Evolutionary conservation across 371 early-diverging fungal genomes (phyloP), one percentile per base, ranked within the genome.

Genomic region (Lichtheimia ornata): DNA sequence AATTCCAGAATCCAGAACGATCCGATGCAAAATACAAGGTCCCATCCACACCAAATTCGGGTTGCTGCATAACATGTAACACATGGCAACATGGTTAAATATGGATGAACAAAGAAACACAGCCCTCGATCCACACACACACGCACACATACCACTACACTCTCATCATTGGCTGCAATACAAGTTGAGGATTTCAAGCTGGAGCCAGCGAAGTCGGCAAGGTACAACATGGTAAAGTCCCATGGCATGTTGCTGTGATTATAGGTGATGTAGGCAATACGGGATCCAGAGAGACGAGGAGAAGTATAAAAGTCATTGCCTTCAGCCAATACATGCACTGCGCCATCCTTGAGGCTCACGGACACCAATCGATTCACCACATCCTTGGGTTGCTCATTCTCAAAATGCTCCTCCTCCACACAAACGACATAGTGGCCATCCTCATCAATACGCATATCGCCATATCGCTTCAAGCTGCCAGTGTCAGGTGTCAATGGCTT

Each of bases 211-310:
- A 47, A 47, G n/a, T 65, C 57, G 14, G 77, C 86, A 47, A 78
- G 66, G 55, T 77, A 74, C n/a, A 90, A 68, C 51, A 77, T 72
- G 1, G 92, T 89, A 53, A 72, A 83, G 59, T 91, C 89, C 92
- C 92, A 92, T 35, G 86, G 88, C 92, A 92, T 92, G 64, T 85
- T 84, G 4, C 89, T 89, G 43, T 90, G 89, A 50, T 79, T 65
- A 91, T 91, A 92, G 9, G 85, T 73, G 40, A 84, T 72, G 69
- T 83, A 92, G 3, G 84, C 83, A 50, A 91, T 58, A n/a, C 72
- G 62, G 15, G 57, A 60, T 41, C 73, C 61, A 17, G 20, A 65
- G 66, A 84, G 71, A 35, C 90, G 72, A 50, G 91, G 85, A 28
- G 72, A 47, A 0, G 86, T 59, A 59, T 90, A 91, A 69, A 92